Percentiles rank a stretch among this genome's conserved stretches.
These are phyloP conservation scores for Ceratocystis cacaofunesta DNA, from an alignment of 2,329 filamentous ascomycete genomes.

Conservation along the genomic window DNA sequence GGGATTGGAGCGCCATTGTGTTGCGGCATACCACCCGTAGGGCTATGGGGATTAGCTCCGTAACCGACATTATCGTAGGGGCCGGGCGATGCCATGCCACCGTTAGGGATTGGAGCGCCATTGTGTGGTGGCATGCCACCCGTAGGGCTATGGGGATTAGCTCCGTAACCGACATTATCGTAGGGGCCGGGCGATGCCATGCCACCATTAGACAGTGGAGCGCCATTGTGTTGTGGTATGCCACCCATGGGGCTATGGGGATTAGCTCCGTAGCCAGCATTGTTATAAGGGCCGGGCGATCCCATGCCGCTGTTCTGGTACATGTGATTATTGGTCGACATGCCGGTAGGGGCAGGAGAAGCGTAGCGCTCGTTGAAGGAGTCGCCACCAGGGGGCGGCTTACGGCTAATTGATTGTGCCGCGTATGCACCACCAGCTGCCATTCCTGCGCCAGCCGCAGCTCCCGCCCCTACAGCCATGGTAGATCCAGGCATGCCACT, in stretches of 20 bases:
- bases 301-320: constrained; percentile 13
- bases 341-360: not conserved
- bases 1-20: not conserved
- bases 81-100: constrained; percentile 7
- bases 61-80: not conserved
- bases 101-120: not conserved
- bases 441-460: constrained; percentile 7
- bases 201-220: not conserved
- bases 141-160: not conserved
- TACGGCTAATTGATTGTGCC: not conserved
- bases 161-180: not conserved
- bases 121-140: not conserved
- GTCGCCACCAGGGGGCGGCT: not conserved
- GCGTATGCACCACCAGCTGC: not conserved
- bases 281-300: not conserved
- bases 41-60: not conserved
- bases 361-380: constrained; percentile 10
- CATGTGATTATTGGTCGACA: not conserved
- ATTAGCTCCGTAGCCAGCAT: not conserved
- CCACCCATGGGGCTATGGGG: not conserved
- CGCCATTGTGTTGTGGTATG: not conserved
- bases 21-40: not conserved
- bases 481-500: constrained; percentile 19
- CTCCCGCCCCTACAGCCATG: constrained; percentile 14
- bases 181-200: constrained; percentile 3